Base-by-base conservation (phyloP, 306 rosid genomes). In the Malus sylvestris region DNA sequence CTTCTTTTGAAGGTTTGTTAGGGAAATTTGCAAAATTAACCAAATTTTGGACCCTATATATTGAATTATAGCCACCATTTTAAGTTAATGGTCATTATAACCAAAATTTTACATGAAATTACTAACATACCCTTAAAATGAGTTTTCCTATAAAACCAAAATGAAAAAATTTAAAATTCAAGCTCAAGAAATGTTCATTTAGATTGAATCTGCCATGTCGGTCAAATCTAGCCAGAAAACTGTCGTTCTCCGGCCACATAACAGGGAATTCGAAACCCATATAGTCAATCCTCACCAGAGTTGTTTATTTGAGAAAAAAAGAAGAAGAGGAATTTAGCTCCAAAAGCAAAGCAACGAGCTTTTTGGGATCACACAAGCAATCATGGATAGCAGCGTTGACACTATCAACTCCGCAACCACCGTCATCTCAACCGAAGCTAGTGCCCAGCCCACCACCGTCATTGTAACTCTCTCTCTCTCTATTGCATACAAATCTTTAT, bases 381-480 rank as follows among this genome's bases (percentile, higher is more conserved):
- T 29, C 52, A 92, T 92, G 97, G 79, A 82, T 79, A 81, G 83
- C 81, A 94, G 95, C 84, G 89, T 88, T 3, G 96, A 94, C 15
- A 94, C 96, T 16, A 88, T 94, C 53, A 89, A 85, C 85, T 94
- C 98, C 10, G 97, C 98, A 9, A 97, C 98, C 59, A 86, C 91
- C 65, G 97, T 92, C 80, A 85, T 89, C 79, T 77, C 92, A 23
- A 95, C 98, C 5, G 95, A 94, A 76, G 84, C 96, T 78, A 84
- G 98, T 73, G 89, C 82, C 35, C 98, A 92, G 80, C 98, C 98
- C 2, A 55, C 86, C 74, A 2, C 91, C 60, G 77, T 57, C 51
- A 83, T 91, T 81, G 97, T 94, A 80, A 51, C 82, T 32, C 33
- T 32, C 5, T 30, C 25, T 23, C 4, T 32, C 33, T 32, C 9